These are phyloP conservation scores for Yarrowia deformans DNA, from an alignment of 805 yeast species.

Conservation along the genomic window DNA sequence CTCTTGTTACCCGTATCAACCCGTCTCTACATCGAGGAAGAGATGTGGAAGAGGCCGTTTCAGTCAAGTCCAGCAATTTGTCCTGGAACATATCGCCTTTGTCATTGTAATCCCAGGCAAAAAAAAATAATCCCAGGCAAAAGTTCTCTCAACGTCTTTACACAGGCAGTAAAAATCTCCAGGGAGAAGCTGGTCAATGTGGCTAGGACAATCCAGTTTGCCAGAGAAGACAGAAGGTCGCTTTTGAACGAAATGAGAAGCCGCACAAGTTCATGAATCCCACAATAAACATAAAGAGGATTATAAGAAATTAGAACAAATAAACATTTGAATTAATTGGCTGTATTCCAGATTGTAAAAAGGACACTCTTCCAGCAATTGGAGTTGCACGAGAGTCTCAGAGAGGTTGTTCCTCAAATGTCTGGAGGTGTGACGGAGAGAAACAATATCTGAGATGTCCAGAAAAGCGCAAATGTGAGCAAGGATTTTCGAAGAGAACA, in stretches of 20 bases:
- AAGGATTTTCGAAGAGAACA: not conserved
- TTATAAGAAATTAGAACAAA: too few relatives aligned
- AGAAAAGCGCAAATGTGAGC: not conserved
- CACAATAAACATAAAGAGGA: too few relatives aligned
- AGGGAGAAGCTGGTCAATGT: not conserved
- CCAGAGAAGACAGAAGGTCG: not conserved
- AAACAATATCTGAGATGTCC: not conserved
- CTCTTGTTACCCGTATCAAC: not conserved
- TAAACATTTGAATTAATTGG: too few relatives aligned
- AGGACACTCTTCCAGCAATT: not conserved
- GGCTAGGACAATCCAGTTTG: not conserved
- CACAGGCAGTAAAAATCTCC: not conserved
- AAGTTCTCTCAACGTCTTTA: not conserved
- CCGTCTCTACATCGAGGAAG: not conserved
- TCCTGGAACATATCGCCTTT: not conserved
- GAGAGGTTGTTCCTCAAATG: not conserved
- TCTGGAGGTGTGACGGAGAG: not conserved
- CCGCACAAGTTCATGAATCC: not conserved
- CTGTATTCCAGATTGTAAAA: slow-evolving; percentile 2
- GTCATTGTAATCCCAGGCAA: not conserved
- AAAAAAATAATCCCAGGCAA: slow-evolving; percentile 8
- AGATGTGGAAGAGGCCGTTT: not conserved
- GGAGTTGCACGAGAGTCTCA: not conserved
- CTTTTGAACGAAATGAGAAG: not conserved
- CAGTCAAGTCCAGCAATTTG: not conserved